phyloP scores from a whole-genome alignment of 2,329 filamentous ascomycete species.

The Beauveria rudraprayagi region DNA sequence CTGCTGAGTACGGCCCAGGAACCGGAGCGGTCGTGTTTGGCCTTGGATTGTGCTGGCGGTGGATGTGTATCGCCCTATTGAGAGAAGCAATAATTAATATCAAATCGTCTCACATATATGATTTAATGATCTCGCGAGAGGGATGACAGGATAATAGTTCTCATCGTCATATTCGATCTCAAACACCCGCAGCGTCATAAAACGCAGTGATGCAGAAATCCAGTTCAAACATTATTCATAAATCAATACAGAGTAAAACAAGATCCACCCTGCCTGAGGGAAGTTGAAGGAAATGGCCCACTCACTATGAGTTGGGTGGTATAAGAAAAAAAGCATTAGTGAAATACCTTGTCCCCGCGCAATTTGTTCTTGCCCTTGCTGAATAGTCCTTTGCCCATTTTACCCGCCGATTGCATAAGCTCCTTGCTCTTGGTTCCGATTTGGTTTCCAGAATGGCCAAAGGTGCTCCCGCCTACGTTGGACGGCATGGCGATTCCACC shows the following conservation, averaged over 20 bases:
- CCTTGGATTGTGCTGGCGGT: conserved; percentile 27
- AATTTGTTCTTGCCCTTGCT: conserved; percentile 87
- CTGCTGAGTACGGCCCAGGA: conserved; percentile 37
- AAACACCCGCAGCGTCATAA: conserved; percentile 28
- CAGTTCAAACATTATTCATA: conserved; percentile 17
- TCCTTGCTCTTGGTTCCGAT: conserved; percentile 83
- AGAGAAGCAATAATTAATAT: conserved; percentile 29
- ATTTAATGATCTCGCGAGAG: conserved; percentile 15
- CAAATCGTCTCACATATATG: conserved; percentile 19
- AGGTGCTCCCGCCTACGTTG: conserved; percentile 35
- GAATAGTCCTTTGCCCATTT: conserved; percentile 83
- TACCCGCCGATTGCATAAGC: conserved; percentile 75
- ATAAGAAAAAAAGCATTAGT: conserved; percentile 40
- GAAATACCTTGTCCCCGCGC: conserved; percentile 81
- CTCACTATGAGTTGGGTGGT: conserved; percentile 14
- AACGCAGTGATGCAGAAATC: conserved; percentile 23
- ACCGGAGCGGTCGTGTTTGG: conserved; percentile 32
- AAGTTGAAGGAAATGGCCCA: conserved; percentile 14
- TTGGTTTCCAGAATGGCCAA: conserved; percentile 50
- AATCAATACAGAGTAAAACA: conserved; percentile 11
- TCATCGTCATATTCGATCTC: conserved; percentile 35
- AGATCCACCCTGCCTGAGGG: conserved; percentile 9
- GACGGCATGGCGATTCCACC: conserved; percentile 28
- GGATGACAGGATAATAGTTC: conserved; percentile 19
- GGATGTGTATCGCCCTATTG: conserved; percentile 29